Conservation (phyloP, 768 basidiomycete species). For the Thelephora ganbajun region DNA sequence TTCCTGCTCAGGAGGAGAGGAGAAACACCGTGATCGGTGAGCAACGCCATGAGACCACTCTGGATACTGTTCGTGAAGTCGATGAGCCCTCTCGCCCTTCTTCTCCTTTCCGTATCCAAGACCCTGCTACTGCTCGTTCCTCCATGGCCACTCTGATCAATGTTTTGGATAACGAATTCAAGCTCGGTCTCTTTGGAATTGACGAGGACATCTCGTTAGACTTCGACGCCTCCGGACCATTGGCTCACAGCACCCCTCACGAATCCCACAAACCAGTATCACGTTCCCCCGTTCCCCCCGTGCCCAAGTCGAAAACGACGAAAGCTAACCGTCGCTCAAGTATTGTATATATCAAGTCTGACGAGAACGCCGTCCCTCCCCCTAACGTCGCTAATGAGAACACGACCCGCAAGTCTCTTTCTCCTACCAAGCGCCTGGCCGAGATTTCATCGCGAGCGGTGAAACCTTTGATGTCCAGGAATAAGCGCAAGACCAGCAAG, state of each 20-base stretch:
- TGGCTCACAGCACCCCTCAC: constrained; percentile 53
- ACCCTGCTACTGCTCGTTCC: constrained; percentile 36
- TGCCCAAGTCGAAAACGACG: constrained; percentile 10
- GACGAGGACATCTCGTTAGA: constrained; percentile 54
- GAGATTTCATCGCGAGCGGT: constrained; percentile 32
- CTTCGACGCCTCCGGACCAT: constrained; percentile 24
- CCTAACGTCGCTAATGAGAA: background rate
- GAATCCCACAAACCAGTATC: constrained; percentile 22
- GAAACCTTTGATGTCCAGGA: constrained; percentile 13
- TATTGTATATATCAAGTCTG: constrained; percentile 52
- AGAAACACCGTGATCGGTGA: constrained; percentile 27
- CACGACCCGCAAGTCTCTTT: background rate
- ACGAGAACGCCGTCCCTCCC: constrained; percentile 20
- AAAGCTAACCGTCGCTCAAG: constrained; percentile 33
- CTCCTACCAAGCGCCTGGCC: constrained; percentile 11
- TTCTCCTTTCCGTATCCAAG: constrained; percentile 16
- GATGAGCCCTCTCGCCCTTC: constrained; percentile 17
- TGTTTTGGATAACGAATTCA: constrained; percentile 17
- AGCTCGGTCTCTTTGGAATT: constrained; percentile 34
- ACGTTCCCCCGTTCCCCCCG: constrained; percentile 12
- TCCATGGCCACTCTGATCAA: constrained; percentile 31
- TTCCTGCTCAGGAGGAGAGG: constrained; percentile 24
- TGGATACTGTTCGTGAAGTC: constrained; percentile 28
- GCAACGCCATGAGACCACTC: constrained; percentile 10
- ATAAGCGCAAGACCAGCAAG: constrained; percentile 27